Base-by-base conservation (phyloP, 75 land plant species). In the Pinus tabuliformis region DNA sequence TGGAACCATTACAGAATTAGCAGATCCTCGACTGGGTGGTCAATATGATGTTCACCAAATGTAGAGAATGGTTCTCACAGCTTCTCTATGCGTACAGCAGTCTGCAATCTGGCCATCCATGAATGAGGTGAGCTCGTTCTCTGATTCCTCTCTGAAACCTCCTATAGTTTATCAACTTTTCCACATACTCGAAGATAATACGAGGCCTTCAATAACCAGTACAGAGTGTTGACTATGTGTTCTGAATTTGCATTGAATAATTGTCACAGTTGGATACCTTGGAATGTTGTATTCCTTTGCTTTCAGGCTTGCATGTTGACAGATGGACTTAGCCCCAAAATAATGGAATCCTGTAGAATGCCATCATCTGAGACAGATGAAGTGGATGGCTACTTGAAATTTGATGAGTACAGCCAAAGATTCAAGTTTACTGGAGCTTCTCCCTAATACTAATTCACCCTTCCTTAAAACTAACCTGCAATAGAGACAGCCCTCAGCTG, bases 61-160 rank as follows among this genome's bases (percentile, higher is more conserved):
- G 86, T 79, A 84, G 30, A 80, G 87, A 36, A 30, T 86, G 62
- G 90, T 87, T 59, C 64, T 83, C 26, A 76, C 88, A n/a, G 90
- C 92, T n/a, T 79, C 88, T 13, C 76, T 81, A 56, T 95, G 98
- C 71, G 33, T n/a, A 16, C 64, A 57, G 65, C 89, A 86, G 15
- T 84, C 98, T 16, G 70, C 98, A 26, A 59, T 77, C n/a, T 81
- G 83, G 87, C 88, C 98, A 56, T 81, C 87, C 18, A 95, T 93
- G 93, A 86, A 70, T 57, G 87, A 93, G 96, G 98, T 95, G 71
- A 68, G 70, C 36, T 45, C 9, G 9, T 39, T 39, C 36, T 68
- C 52, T 20, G 21, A 68, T 18, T 39, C 52, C 37, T 68, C 11
- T 68, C 52, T 68, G 42, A 9, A 6, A 49, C 71, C 39, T 39